phyloP scores from a whole-genome alignment of 2,329 filamentous ascomycete species.

The Claviceps paspali region DNA sequence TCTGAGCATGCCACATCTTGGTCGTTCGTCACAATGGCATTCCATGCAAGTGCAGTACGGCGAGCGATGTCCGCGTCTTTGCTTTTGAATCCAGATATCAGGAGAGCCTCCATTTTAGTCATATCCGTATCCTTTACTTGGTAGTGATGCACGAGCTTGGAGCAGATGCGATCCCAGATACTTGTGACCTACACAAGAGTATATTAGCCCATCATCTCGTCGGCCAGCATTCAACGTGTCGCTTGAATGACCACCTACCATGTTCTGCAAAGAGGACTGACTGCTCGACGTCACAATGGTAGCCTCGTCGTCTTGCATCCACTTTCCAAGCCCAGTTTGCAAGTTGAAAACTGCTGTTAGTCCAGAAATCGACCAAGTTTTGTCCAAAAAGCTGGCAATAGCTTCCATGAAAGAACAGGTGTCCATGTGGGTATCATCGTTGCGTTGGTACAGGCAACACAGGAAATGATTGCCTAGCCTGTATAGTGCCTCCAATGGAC shows the following conservation, averaged over 20 bases:
- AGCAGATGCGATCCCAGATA: constrained; percentile 35
- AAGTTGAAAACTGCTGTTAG: constrained; percentile 40
- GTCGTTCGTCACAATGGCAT: constrained; percentile 47
- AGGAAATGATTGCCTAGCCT: constrained; percentile 40
- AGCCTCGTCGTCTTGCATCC: constrained; percentile 45
- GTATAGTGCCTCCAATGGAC: constrained; percentile 55
- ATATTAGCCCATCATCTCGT: constrained; percentile 11
- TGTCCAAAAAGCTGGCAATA: constrained; percentile 23
- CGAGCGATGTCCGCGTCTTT: constrained; percentile 40
- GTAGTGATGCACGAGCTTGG: constrained; percentile 19
- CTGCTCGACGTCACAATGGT: constrained; percentile 26
- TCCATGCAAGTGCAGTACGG: constrained; percentile 46
- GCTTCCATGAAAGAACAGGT: constrained; percentile 5
- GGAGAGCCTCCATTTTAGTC: constrained; percentile 35
- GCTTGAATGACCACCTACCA: constrained; percentile 22
- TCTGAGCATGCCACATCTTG: constrained; percentile 48
- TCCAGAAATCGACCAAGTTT: neutral
- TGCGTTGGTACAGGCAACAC: constrained; percentile 34
- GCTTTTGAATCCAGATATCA: constrained; percentile 41
- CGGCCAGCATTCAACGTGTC: neutral
- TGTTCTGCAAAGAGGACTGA: constrained; percentile 16
- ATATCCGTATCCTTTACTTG: constrained; percentile 29
- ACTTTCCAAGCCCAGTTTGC: constrained; percentile 45
- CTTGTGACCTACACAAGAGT: constrained; percentile 7
- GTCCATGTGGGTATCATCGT: constrained; percentile 19